A percentile compares a stretch with the other conserved stretches of the same genome.
Evolutionary conservation across 1,284 basidiomycete genomes (phyloP).

Genomic region (Ceratobasidium sp.): DNA sequence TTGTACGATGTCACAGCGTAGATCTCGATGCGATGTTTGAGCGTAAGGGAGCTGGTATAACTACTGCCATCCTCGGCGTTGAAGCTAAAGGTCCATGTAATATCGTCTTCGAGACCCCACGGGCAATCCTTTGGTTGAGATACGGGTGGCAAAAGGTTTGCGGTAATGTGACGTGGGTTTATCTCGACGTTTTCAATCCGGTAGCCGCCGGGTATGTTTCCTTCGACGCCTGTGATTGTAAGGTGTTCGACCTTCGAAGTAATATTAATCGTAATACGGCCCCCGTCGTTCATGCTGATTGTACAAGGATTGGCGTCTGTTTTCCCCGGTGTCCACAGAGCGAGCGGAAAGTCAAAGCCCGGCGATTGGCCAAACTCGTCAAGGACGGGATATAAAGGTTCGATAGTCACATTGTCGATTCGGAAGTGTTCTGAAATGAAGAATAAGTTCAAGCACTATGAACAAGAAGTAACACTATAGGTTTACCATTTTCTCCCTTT

Average conservation of each 20-base stretch:
- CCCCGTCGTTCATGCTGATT: neutral
- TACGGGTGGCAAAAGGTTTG: neutral
- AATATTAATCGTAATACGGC: neutral
- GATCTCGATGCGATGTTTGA: neutral
- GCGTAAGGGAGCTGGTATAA: neutral
- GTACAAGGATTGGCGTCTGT: conserved; percentile 1
- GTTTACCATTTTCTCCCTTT: too few relatives aligned
- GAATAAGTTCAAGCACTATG: neutral
- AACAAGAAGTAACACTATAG: neutral
- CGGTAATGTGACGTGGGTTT: neutral
- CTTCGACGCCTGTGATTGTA: neutral
- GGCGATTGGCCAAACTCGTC: neutral
- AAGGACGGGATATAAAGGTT: neutral
- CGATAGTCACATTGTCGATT: neutral
- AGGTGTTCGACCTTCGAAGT: neutral
- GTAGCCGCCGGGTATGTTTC: neutral
- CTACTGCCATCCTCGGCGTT: neutral
- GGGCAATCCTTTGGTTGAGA: neutral
- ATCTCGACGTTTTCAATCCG: neutral
- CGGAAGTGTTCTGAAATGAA: neutral
- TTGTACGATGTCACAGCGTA: neutral
- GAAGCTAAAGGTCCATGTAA: neutral
- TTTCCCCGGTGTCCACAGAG: neutral
- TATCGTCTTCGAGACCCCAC: neutral
- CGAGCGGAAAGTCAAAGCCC: neutral